Base-by-base conservation (phyloP, 805 yeast species). In the Candida sithepensis region DNA sequence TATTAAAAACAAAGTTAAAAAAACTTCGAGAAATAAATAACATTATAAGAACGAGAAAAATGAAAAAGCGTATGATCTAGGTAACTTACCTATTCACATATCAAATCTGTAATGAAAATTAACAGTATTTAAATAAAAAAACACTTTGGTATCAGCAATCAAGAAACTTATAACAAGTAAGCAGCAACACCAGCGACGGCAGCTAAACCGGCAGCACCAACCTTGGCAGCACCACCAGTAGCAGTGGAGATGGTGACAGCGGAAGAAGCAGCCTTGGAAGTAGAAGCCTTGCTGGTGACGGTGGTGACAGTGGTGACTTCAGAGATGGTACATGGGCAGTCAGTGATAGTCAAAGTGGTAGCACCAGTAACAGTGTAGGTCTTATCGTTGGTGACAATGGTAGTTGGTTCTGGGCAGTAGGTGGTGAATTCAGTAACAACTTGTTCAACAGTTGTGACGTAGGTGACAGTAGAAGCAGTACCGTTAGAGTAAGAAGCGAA, bases 281-380 rank as follows among this genome's bases (percentile, higher is more conserved):
- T 34, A 28, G 56, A 36, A 13, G 60, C 44, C 37, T 47, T 42
- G n/a, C 57, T 34, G 28, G 53, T 45, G 20, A 52, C 51, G 41
- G 59, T 52, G 52, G 63, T 53, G 48, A 60, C 46, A 42, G 67
- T 58, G 51, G 51, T 42, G 44, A 59, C 58, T 41, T 44, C 42
- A 19, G 22, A 22, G 63, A 81, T 62, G 64, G 92, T 85, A 77
- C 96, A 88, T 66, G 91, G 91, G 71, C 87, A 82, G 77, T 88
- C 84, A 62, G 95, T 85, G 79, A 87, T 77, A 68, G 94, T 87
- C 61, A 88, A 70, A 58, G 95, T 87, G 67, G 92, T 85, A 52
- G 92, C 82, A 61, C 68, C 83, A 52, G 91, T 81, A 65, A 84
- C 89, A 56, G 85, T 80, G 80, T 80, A 77, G 64, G 92, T 85